Evolutionary conservation across 768 basidiomycete species (phyloP).

Genomic region (Rhodotorula paludigena): DNA sequence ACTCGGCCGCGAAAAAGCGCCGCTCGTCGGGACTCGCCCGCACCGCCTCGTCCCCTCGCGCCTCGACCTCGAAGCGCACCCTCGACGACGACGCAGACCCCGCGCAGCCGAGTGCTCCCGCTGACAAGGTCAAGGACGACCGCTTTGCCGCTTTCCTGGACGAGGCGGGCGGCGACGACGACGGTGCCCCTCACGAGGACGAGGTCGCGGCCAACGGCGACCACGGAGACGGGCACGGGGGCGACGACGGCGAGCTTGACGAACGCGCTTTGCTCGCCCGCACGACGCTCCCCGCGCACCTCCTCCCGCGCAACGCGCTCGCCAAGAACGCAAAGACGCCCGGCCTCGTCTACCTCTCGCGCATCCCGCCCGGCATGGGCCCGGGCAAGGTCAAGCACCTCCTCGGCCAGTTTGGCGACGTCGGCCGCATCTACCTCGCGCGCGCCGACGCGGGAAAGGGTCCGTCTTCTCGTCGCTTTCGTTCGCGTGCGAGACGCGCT

Average conservation of each 20-base stretch:
- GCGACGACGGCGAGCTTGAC: neutral
- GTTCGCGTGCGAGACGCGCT: too few species aligned
- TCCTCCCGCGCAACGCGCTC: slow-evolving; percentile 15
- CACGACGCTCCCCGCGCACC: slow-evolving; percentile 20
- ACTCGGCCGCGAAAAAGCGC: neutral
- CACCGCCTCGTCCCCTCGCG: neutral
- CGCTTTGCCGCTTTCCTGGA: slow-evolving; percentile 45
- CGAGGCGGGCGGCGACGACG: slow-evolving; percentile 35
- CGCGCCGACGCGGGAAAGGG: slow-evolving; percentile 22
- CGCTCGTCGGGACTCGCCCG: neutral
- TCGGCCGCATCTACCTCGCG: slow-evolving; percentile 78
- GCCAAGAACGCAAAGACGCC: slow-evolving; percentile 48
- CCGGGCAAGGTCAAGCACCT: slow-evolving; percentile 92
- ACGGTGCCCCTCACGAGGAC: slow-evolving; percentile 14
- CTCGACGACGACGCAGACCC: slow-evolving; percentile 1
- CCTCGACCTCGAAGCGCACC: slow-evolving; percentile 5
- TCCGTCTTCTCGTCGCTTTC: neutral
- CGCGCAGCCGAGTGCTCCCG: neutral
- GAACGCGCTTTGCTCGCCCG: slow-evolving; percentile 12
- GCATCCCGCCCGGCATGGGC: slow-evolving; percentile 96
- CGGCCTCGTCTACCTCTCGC: slow-evolving; percentile 88
- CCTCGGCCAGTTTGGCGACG: slow-evolving; percentile 80
- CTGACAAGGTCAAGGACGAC: slow-evolving; percentile 6
- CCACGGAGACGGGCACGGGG: neutral
- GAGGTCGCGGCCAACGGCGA: slow-evolving; percentile 40